Evolutionary conservation across 164 flowering plant species (phyloP).

Genomic region (Warburgia ugandensis): DNA sequence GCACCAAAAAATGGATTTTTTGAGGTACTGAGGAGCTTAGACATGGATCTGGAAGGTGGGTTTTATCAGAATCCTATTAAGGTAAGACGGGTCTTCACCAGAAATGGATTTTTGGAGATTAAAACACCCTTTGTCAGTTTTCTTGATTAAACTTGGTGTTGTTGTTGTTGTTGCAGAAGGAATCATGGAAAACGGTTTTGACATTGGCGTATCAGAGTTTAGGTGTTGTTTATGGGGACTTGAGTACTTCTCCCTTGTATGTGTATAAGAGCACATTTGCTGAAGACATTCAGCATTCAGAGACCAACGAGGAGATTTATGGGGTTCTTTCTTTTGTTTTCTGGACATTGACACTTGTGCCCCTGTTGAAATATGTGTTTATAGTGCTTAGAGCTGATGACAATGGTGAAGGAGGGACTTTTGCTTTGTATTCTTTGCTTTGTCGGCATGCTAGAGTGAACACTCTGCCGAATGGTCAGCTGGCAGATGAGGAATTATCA

Average conservation of each 20-base stretch:
- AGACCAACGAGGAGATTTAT: conserved; percentile 79
- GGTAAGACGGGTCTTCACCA: conserved; percentile 33
- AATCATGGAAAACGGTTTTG: conserved; percentile 83
- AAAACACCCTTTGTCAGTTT: too few relatives aligned
- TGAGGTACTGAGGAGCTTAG: conserved; percentile 10
- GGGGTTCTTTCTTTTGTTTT: conserved; percentile 84
- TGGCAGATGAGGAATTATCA: conserved; percentile 68
- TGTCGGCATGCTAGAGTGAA: conserved; percentile 81
- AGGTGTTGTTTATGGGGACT: conserved; percentile 96
- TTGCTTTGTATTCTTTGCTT: conserved; percentile 79
- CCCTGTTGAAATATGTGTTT: conserved; percentile 81
- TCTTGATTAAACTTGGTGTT: not conserved
- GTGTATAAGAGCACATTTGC: conserved; percentile 82
- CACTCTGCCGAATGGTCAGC: conserved; percentile 68
- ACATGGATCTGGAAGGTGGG: conserved; percentile 62
- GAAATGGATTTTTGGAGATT: not conserved
- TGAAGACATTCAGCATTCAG: conserved; percentile 71
- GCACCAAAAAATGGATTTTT: conserved; percentile 12
- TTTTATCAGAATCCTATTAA: conserved; percentile 26
- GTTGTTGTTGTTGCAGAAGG: conserved; percentile 45
- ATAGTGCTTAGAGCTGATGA: conserved; percentile 88
- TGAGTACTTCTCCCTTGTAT: conserved; percentile 84
- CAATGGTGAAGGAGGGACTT: conserved; percentile 98
- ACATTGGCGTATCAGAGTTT: conserved; percentile 87
- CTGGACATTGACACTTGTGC: conserved; percentile 88